These are phyloP conservation scores for Talaromyces sp. DNA, from an alignment of 2,329 filamentous ascomycete genomes.

Conservation along the genomic window DNA sequence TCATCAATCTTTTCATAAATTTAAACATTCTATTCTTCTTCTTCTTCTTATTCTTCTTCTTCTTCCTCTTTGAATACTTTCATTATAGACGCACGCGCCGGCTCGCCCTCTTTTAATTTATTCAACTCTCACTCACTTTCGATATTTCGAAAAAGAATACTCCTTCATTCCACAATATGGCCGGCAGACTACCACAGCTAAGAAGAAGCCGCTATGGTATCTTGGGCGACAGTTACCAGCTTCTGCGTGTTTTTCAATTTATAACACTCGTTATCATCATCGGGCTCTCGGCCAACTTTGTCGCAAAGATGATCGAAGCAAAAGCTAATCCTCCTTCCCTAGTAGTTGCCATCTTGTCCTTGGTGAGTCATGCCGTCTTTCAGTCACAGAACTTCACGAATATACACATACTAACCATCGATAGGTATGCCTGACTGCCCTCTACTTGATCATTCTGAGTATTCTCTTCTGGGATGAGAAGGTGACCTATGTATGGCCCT, in stretches of 20 bases:
- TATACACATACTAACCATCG: neutral
- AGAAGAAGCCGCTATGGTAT: conserved; percentile 54
- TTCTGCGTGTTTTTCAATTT: conserved; percentile 65
- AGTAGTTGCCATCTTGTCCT: conserved; percentile 47
- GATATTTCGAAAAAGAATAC: neutral
- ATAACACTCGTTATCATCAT: conserved; percentile 70
- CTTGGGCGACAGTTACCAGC: conserved; percentile 72
- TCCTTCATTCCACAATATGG: conserved; percentile 3
- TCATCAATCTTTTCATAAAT: conserved; percentile 2
- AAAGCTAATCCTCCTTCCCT: conserved; percentile 64
- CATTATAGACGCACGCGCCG: neutral
- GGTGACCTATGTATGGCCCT: conserved; percentile 67
- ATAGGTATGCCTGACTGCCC: conserved; percentile 69
- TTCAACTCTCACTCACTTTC: neutral
- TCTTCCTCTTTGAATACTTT: neutral
- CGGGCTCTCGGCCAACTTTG: conserved; percentile 76
- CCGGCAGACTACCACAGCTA: neutral
- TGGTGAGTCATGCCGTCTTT: neutral
- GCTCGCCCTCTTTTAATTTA: neutral
- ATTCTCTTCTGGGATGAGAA: conserved; percentile 75
- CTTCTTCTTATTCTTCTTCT: neutral
- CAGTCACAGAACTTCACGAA: neutral
- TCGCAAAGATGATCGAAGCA: conserved; percentile 65
- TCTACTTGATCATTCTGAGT: conserved; percentile 75
- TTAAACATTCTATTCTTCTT: no score